Conservation (phyloP, 768 basidiomycete genomes). For the Boletus bicolor region DNA sequence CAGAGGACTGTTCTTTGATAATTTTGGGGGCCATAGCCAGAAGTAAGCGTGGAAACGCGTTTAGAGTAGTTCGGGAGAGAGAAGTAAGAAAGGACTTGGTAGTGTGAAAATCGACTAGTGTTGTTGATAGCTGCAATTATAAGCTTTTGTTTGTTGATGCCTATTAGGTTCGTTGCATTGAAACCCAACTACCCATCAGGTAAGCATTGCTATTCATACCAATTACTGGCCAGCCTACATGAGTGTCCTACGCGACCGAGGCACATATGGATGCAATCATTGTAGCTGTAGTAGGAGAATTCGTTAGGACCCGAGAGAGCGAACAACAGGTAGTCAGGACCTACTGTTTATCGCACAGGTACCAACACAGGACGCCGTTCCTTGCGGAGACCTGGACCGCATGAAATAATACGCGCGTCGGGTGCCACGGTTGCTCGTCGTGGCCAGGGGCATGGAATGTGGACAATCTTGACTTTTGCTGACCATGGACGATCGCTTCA, state of each 20-base stretch:
- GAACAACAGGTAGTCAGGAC: background rate
- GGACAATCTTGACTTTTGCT: slow-evolving; percentile 2
- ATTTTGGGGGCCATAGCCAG: slow-evolving; percentile 26
- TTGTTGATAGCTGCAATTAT: slow-evolving; percentile 39
- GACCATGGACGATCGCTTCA: slow-evolving; percentile 23
- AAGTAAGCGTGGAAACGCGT: slow-evolving; percentile 24
- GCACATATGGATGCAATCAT: background rate
- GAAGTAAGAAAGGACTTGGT: slow-evolving; percentile 39
- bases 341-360: background rate
- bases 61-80: slow-evolving; percentile 20
- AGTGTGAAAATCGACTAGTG: slow-evolving; percentile 37
- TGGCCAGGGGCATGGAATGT: background rate
- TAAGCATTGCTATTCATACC: slow-evolving; percentile 28
- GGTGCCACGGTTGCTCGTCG: background rate
- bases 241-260: slow-evolving; percentile 10
- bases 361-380: background rate
- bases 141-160: slow-evolving; percentile 40
- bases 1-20: slow-evolving; percentile 24
- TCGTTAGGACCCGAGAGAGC: background rate
- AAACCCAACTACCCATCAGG: slow-evolving; percentile 37
- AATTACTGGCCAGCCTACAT: slow-evolving; percentile 11
- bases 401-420: background rate
- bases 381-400: background rate
- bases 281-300: slow-evolving; percentile 8
- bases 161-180: slow-evolving; percentile 36